Evolutionary conservation across 768 basidiomycete genomes (phyloP), one percentile per base, ranked within the genome.

Genomic region (Leccinum boreale): DNA sequence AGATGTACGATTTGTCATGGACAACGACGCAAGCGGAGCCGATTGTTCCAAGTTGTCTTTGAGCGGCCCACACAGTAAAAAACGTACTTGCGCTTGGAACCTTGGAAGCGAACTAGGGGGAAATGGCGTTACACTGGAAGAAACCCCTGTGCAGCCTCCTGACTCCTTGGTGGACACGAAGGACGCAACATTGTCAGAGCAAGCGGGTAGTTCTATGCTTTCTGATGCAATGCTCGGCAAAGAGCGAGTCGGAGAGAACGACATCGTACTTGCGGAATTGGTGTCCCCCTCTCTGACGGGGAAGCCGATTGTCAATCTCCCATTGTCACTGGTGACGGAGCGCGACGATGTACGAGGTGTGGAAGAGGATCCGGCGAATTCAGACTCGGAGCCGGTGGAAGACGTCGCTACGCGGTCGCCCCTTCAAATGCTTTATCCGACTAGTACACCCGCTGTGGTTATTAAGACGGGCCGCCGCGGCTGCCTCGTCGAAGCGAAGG

Each of bases 361-460:
- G 12, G 52, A 55, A 24, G 26, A 29, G 17, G 42, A 9, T 12
- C 21, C 50, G 5, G 15, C 19, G 19, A 11, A 29, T 29, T 29
- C 29, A 10, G 23, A n/a, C n/a, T n/a, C n/a, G n/a, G n/a, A 35
- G n/a, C 49, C 15, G 26, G 42, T 50, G n/a, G 60, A 66, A 42
- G 53, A 60, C 15, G 5, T 58, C 15, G 52, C 28, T 21, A 65
- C 64, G 19, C n/a, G 61, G 9, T 65, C 61, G 6, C 64, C 64
- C 4, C 26, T 45, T 53, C 54, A 57, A 48, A 28, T 56, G 23
- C 15, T 36, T 39, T 57, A 35, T 4, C 54, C 58, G 2, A 21
- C 10, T 19, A 31, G 31, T 31, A 15, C 12, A n/a, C 56, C 64
- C 53, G 42, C 15, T 21, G 58, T 60, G 29, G 45, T 36, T 11